Conservation (phyloP, 345 rosid genomes). For the Ceriops decandra region DNA sequence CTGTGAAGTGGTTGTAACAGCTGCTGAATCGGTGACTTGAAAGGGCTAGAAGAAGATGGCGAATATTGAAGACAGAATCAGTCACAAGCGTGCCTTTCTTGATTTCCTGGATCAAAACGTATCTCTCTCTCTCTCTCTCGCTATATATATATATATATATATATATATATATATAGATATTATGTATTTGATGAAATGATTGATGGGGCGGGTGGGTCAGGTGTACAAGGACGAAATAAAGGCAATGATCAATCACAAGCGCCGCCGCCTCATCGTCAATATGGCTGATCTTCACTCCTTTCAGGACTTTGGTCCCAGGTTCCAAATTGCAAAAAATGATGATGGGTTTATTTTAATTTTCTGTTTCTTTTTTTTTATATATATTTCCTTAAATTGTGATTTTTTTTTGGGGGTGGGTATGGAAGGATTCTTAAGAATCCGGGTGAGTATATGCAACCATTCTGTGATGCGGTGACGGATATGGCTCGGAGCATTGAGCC, state of each 20-base stretch:
- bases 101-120: conserved; percentile 78
- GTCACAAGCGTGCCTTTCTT: conserved; percentile 74
- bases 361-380: neutral
- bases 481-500: conserved; percentile 64
- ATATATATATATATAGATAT: neutral
- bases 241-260: conserved; percentile 77
- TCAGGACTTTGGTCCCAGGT: conserved; percentile 73
- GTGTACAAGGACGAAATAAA: conserved; percentile 75
- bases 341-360: neutral
- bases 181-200: neutral
- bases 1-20: neutral
- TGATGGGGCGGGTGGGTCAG: conserved; percentile 24
- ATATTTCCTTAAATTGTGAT: neutral
- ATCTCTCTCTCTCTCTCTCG: neutral
- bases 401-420: neutral
- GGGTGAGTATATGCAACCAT: conserved; percentile 80
- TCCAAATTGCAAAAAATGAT: neutral
- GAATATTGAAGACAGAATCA: conserved; percentile 55
- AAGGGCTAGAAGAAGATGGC: conserved; percentile 36
- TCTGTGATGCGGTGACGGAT: conserved; percentile 90
- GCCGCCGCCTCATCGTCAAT: conserved; percentile 87
- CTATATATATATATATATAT: too few species aligned
- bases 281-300: conserved; percentile 79
- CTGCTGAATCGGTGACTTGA: neutral
- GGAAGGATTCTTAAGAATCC: conserved; percentile 75